Conservation (phyloP, 2,329 filamentous ascomycete species). For the Ophiostoma populinum region DNA sequence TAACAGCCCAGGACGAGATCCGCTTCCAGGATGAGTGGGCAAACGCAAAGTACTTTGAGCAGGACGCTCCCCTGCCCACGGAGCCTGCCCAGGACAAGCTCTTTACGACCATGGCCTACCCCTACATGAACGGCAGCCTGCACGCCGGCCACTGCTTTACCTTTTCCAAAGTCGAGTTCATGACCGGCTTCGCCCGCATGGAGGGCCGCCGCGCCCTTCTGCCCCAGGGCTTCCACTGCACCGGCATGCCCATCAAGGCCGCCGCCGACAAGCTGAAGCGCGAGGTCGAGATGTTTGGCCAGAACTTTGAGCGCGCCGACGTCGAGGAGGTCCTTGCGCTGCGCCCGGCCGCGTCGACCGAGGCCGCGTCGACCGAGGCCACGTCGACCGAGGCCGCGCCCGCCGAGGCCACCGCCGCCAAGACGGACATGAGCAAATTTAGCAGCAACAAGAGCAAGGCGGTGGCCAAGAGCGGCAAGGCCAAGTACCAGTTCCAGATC, state of each 20-base stretch:
- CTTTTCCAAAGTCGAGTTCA: conserved; percentile 84
- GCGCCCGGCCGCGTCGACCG: conserved; percentile 36
- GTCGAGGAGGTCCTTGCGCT: conserved; percentile 30
- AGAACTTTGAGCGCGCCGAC: conserved; percentile 54
- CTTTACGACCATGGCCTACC: conserved; percentile 46
- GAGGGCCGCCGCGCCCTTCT: conserved; percentile 75
- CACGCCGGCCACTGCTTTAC: conserved; percentile 73
- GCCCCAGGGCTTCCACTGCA: conserved; percentile 89
- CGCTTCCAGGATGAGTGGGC: conserved; percentile 83
- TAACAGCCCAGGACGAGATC: conserved; percentile 40
- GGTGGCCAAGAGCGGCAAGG: conserved; percentile 72
- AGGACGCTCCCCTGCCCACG: conserved; percentile 61
- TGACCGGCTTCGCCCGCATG: conserved; percentile 73
- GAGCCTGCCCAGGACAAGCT: conserved; percentile 85
- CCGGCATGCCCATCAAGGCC: conserved; percentile 95
- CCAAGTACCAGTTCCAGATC: conserved; percentile 86
- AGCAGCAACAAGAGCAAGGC: conserved; percentile 85
- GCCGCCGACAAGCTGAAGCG: conserved; percentile 81
- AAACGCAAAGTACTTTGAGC: conserved; percentile 61
- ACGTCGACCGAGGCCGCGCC: conserved; percentile 39
- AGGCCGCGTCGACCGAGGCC: conserved; percentile 71
- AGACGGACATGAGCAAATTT: conserved; percentile 85
- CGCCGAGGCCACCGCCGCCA: conserved; percentile 27
- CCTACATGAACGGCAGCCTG: conserved; percentile 18
- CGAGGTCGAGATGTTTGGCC: conserved; percentile 77